Conservation (phyloP, 2,329 filamentous ascomycete species). For the Exophiala sp. region DNA sequence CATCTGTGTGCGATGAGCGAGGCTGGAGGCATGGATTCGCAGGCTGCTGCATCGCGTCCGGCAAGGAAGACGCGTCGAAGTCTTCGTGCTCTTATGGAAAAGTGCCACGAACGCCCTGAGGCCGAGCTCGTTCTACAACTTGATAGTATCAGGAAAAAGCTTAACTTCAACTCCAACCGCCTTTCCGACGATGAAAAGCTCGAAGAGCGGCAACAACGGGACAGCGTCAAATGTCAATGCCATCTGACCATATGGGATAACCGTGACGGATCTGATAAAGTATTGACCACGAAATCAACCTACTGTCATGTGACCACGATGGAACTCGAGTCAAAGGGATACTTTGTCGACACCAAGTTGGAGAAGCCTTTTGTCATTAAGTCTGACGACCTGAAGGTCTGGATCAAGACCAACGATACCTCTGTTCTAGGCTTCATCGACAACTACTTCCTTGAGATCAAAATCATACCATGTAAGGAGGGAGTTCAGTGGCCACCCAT, state of each 20-base stretch:
- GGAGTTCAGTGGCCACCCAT: slow-evolving; percentile 27
- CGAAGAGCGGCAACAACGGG: slow-evolving; percentile 19
- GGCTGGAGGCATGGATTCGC: not conserved
- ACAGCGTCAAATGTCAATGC: slow-evolving; percentile 20
- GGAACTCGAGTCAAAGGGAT: slow-evolving; percentile 17
- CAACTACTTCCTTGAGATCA: slow-evolving; percentile 30
- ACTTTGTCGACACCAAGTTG: slow-evolving; percentile 23
- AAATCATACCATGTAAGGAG: slow-evolving; percentile 24
- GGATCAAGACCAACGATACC: slow-evolving; percentile 5
- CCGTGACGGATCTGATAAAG: slow-evolving; percentile 13
- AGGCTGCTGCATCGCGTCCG: not conserved
- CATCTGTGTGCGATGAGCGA: not conserved
- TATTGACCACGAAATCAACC: slow-evolving; percentile 13
- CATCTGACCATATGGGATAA: slow-evolving; percentile 28
- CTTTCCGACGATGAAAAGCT: slow-evolving; percentile 8
- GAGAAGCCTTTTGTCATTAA: slow-evolving; percentile 25
- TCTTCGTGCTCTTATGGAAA: slow-evolving; percentile 12
- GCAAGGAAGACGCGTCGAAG: slow-evolving; percentile 15
- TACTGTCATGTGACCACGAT: slow-evolving; percentile 12
- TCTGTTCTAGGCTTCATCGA: slow-evolving; percentile 17
- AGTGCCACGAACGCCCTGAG: slow-evolving; percentile 11
- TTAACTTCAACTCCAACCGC: slow-evolving; percentile 24
- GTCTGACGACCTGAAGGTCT: slow-evolving; percentile 22
- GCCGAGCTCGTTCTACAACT: slow-evolving; percentile 22
- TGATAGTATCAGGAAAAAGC: slow-evolving; percentile 25